Conservation (phyloP, 257 asterid species). For the Capsicum chinense region DNA sequence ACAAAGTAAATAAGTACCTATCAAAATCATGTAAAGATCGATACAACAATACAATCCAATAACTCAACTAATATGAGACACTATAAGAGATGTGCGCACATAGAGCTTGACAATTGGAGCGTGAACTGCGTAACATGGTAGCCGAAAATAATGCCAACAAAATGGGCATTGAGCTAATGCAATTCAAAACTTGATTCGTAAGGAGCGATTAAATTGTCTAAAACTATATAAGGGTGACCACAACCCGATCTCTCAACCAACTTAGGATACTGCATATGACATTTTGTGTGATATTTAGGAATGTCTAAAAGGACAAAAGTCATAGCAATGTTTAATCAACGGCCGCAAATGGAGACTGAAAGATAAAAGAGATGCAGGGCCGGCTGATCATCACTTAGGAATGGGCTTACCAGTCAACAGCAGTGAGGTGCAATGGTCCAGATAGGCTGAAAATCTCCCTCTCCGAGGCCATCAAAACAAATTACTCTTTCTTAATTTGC, state of each 20-base stretch:
- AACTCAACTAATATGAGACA: not conserved
- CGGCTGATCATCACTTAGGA: too few species aligned
- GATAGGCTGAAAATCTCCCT: constrained; percentile 53
- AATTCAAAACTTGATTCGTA: too few species aligned
- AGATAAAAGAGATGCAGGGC: not conserved
- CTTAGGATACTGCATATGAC: too few species aligned
- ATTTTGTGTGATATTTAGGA: not conserved
- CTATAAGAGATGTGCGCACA: not conserved
- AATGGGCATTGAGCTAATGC: too few species aligned
- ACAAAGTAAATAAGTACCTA: too few species aligned
- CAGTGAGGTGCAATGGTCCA: constrained; percentile 62
- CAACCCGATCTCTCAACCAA: too few species aligned
- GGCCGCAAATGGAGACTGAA: too few species aligned
- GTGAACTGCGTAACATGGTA: not conserved
- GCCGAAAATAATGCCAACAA: not conserved
- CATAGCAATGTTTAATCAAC: too few species aligned
- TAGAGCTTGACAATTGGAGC: not conserved
- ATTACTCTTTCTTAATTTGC: not conserved
- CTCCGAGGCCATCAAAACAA: constrained; percentile 52
- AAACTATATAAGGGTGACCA: too few species aligned
- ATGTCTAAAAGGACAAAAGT: not conserved
- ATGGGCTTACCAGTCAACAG: constrained; percentile 61
- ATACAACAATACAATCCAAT: not conserved
- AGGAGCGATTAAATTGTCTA: too few species aligned
- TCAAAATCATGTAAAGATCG: not conserved